Percentiles rank a stretch among this genome's conserved stretches.
Evolutionary conservation across 768 basidiomycete genomes (phyloP).

Genomic region (Lentinula sp.): DNA sequence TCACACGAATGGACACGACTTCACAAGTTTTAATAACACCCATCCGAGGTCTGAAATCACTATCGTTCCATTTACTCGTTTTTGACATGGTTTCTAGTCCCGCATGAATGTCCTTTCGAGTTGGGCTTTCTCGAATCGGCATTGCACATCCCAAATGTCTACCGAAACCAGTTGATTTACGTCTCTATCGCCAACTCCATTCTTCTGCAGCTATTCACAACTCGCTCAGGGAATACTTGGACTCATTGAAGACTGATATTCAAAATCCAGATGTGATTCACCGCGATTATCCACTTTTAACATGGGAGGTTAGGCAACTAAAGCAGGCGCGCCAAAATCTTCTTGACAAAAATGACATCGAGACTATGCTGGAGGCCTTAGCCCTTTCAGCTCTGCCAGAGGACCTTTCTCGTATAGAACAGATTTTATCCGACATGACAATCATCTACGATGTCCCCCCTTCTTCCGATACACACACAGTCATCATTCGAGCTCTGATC

Average conservation of each 20-base stretch:
- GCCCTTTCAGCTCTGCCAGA: slow-evolving; percentile 44
- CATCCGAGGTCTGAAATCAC: background rate
- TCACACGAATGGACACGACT: slow-evolving; percentile 6
- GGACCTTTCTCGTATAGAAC: slow-evolving; percentile 50
- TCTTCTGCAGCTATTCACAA: background rate
- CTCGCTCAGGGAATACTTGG: background rate
- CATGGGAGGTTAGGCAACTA: background rate
- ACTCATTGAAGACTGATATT: background rate
- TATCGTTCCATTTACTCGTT: slow-evolving; percentile 5
- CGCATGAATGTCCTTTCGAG: slow-evolving; percentile 64
- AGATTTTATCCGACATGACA: slow-evolving; percentile 44
- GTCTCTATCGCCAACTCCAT: background rate
- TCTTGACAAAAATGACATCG: slow-evolving; percentile 10
- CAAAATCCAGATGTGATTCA: slow-evolving; percentile 3
- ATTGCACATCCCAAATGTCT: slow-evolving; percentile 15
- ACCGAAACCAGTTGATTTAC: background rate
- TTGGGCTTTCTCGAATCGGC: slow-evolving; percentile 31
- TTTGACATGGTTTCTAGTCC: slow-evolving; percentile 12
- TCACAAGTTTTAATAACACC: background rate
- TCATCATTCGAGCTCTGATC: slow-evolving; percentile 44
- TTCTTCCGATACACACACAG: slow-evolving; percentile 40
- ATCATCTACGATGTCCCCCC: slow-evolving; percentile 39
- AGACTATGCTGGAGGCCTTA: slow-evolving; percentile 34
- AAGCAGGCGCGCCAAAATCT: background rate
- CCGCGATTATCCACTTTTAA: slow-evolving; percentile 4